Percentiles rank a stretch among this genome's conserved stretches.
Conservation (phyloP, 305 asterid genomes). For the Fraxinus sp. region DNA sequence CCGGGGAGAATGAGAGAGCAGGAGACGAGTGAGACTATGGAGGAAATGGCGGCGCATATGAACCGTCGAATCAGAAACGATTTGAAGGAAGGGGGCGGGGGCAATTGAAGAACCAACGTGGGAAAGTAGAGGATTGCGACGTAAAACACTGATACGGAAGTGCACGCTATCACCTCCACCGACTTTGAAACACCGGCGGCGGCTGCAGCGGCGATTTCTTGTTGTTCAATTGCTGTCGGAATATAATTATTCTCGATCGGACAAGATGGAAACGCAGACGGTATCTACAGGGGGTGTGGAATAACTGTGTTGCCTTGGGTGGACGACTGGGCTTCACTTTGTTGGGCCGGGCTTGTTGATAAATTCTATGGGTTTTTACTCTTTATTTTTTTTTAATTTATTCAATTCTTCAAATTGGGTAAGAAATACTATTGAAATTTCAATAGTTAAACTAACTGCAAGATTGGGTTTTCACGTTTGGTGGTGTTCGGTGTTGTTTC, state of each 20-base stretch:
- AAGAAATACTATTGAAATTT: too few species aligned
- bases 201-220: slow-evolving; percentile 9
- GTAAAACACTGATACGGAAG: slow-evolving; percentile 65
- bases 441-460: background rate
- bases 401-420: background rate
- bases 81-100: slow-evolving; percentile 64
- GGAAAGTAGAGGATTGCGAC: slow-evolving; percentile 80
- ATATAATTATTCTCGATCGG: background rate
- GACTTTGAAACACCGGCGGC: slow-evolving; percentile 43
- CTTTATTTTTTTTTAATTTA: too few species aligned
- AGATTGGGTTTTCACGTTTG: background rate
- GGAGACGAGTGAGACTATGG: slow-evolving; percentile 55
- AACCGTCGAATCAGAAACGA: slow-evolving; percentile 75
- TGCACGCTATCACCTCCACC: slow-evolving; percentile 57
- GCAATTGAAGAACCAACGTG: slow-evolving; percentile 65
- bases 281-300: slow-evolving; percentile 4
- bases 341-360: slow-evolving; percentile 25
- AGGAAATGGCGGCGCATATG: slow-evolving; percentile 70
- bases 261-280: background rate
- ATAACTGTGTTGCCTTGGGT: slow-evolving; percentile 20
- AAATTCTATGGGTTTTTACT: background rate
- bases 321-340: slow-evolving; percentile 5
- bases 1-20: slow-evolving; percentile 71
- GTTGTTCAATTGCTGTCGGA: slow-evolving; percentile 43
- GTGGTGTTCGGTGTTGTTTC: background rate